Evolutionary conservation across 495 filamentous ascomycete genomes (phyloP).

Genomic region (Penicillium salamii): DNA sequence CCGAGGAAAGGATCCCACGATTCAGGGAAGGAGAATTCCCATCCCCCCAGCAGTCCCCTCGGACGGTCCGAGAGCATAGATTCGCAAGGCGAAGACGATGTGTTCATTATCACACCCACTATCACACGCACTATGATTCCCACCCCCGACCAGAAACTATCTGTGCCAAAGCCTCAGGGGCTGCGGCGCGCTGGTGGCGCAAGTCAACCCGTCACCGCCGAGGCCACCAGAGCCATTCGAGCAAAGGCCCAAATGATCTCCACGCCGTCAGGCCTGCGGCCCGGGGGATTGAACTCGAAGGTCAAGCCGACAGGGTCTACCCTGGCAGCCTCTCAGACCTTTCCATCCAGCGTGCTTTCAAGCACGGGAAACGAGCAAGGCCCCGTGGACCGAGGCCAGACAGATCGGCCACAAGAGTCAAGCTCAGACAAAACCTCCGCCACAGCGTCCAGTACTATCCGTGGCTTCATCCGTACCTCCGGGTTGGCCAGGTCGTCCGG

Average conservation of each 20-base stretch:
- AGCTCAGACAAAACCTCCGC: constrained; percentile 1
- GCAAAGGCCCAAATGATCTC: constrained; percentile 30
- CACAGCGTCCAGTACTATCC: constrained; percentile 27
- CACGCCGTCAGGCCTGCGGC: constrained; percentile 33
- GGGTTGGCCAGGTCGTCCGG: constrained; percentile 28
- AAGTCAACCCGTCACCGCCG: constrained; percentile 23
- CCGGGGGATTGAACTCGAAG: constrained; percentile 22
- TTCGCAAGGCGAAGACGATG: constrained; percentile 33
- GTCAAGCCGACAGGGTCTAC: constrained; percentile 25
- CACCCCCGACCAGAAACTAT: constrained; percentile 16
- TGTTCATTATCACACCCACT: constrained; percentile 51
- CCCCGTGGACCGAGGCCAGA: not conserved
- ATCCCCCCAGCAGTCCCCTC: constrained; percentile 9
- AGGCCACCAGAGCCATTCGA: constrained; percentile 31
- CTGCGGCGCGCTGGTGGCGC: constrained; percentile 25
- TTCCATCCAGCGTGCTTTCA: not conserved
- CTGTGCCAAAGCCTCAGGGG: constrained; percentile 17
- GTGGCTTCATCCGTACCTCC: constrained; percentile 44
- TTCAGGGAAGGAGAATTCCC: constrained; percentile 29
- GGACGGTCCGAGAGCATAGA: constrained; percentile 13
- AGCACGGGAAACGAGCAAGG: constrained; percentile 4
- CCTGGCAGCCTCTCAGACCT: constrained; percentile 18
- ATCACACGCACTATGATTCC: constrained; percentile 41
- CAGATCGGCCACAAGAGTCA: not conserved
- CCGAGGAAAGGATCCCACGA: constrained; percentile 14